Base-by-base conservation (phyloP, 2,329 filamentous ascomycete genomes). In the Colletotrichum plurivorum region DNA sequence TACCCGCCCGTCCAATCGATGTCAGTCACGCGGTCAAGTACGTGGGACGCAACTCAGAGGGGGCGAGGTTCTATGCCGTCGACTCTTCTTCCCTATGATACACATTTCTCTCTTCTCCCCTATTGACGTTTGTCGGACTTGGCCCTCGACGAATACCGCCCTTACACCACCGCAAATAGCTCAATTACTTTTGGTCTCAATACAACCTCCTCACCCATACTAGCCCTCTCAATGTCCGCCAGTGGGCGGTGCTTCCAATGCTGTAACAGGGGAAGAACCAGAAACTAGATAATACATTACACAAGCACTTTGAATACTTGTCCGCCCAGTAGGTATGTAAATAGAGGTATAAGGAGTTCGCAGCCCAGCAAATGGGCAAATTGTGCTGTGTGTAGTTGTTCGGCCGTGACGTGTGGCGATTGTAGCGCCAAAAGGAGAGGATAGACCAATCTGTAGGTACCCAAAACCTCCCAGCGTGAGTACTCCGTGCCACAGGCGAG, bases 211-310 rank as follows among this genome's bases (percentile, higher is more conserved):
- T 25, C 22, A 25, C 49, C 49, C 48, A 57, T 31, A 16, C 49
- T 16, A 49, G 36, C 18, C 25, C 9, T 31, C 61, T 43, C 41
- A 12, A 25, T 39, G 53, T 43, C 41, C 39, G 20, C 27, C 53
- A 31, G 20, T n/a, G 41, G 41, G 54, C 12, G 43, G n/a, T 52
- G 20, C 31, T 36, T 43, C 46, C 27, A 8, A 43, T 12, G 16
- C 48, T 18, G 25, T 25, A 16, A 48, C 31, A 43, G 5, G 49
- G 49, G 8, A 52, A 51, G 15, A 41, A 51, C 58, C 20, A 46
- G 13, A 54, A 54, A 65, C 61, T 59, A 65, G 22, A 59, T 69
- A 59, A 68, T 56, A 69, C 66, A 69, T 65, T 69, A 69, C 20
- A 27, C 54, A 65, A 59, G 36, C 41, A 59, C 49, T 5, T 65